Base-by-base conservation (phyloP, 805 yeast genomes). In the Ogataea thermomethanolica region DNA sequence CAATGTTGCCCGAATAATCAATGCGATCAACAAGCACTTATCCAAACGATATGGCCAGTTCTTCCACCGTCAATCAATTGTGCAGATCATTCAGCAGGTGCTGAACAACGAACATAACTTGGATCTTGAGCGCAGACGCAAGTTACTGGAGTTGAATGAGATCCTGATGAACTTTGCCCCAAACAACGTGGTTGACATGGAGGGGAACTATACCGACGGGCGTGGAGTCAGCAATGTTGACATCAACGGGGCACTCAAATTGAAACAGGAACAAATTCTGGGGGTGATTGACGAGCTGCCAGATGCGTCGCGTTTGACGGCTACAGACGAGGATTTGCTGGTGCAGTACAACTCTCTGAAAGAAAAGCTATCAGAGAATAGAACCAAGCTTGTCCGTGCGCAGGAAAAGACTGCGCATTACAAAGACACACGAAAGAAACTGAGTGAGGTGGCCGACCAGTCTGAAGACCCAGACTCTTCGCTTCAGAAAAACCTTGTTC, bases 261-360 rank as follows among this genome's bases (percentile, higher is more conserved):
- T 53, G 27, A 53, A 55, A 28, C 44, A 46, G 36, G 50, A 50
- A n/a, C 52, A 55, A 15, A 48, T 59, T 7, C 32, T 55, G 17
- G 39, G 35, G 7, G 39, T 62, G 39, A 45, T 62, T 7, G 44
- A 50, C 15, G 67, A 63, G 39, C 41, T 64, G 12, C 68, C 69
- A 2, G 45, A 42, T 8, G 43, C 59, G 1, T 48, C 51, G 21
- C 37, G 49, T 3, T 25, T 60, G 7, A 25, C 37, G 7, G 50
- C 54, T 9, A 40, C 46, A 7, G 47, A 56, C 28, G 27, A 45
- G 5, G 54, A 48, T 9, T 33, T 61, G n/a, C 45, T 56, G 13
- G 53, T 43, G 22, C 43, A 48, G 15, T 64, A 61, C 35, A 61
- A 59, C 25, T 24, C 27, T 1, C 35, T 48, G 8, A 40, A 46